Conservation (phyloP, 441 rosid species). For the Arabidopsis lyrata region DNA sequence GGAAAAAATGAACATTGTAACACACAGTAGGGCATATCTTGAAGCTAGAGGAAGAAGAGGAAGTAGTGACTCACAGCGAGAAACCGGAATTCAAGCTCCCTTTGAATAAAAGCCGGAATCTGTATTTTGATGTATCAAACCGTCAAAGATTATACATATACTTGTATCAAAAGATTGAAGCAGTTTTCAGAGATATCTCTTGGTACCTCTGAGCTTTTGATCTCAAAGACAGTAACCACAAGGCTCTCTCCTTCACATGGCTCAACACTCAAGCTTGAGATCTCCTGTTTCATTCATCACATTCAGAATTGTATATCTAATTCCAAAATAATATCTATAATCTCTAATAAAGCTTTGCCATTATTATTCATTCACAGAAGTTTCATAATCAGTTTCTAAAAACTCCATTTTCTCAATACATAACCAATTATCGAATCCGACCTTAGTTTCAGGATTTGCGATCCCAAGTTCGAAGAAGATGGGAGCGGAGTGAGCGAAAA, state of each 20-base stretch:
- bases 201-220: constrained; percentile 72
- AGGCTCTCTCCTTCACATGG: constrained; percentile 78
- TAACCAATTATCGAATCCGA: constrained; percentile 5
- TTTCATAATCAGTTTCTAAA: constrained; percentile 15
- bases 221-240: constrained; percentile 84
- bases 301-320: constrained; percentile 1
- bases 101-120: constrained; percentile 86
- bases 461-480: constrained; percentile 94
- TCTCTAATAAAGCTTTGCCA: neutral
- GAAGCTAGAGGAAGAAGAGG: neutral
- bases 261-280: constrained; percentile 92
- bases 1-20: constrained; percentile 12
- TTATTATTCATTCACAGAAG: neutral
- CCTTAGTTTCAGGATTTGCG: constrained; percentile 79
- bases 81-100: constrained; percentile 92
- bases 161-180: neutral
- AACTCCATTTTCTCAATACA: neutral
- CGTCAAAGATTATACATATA: constrained; percentile 1
- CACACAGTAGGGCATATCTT: neutral
- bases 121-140: constrained; percentile 44
- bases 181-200: neutral
- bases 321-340: constrained; percentile 6
- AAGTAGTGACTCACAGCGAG: constrained; percentile 73
- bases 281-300: constrained; percentile 61
- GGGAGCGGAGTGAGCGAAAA: constrained; percentile 82